Evolutionary conservation across 208 protist genomes (phyloP), one percentile per base, ranked within the genome.

Genomic region (Leishmania aethiopica): DNA sequence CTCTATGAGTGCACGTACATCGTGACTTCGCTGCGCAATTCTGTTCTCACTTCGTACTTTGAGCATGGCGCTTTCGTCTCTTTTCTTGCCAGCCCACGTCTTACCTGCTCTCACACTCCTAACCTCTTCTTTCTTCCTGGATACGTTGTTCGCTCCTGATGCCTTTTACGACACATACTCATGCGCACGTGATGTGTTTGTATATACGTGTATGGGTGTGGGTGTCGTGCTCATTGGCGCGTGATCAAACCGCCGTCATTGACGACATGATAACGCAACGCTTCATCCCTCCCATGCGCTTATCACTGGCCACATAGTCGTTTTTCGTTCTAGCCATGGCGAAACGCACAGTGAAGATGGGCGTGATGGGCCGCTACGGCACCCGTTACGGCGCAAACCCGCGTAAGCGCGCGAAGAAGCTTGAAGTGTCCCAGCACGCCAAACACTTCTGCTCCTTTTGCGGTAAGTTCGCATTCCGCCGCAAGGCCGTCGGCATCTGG

Each of bases 311-410:
- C 6, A 15, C 28, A 45, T n/a, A 77, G 73, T 28, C 73, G 32
- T 77, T 77, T 62, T 32, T 59, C 53, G 51, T 42, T 77, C 7
- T 37, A 66, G 86, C 71, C 67, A 98, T 98, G 99, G 89, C 97
- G 77, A 99, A 99, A 90, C 98, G 98, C 81, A 99, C 99, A 37
- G 98, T 99, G 78, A 99, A 99, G 97, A 99, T 99, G 93, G 99
- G 99, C 85, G 97, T 99, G 86, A 98, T 99, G 91, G 99, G 99
- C 80, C 99, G 99, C 95, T 99, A 99, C 92, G 99, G 98, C 86
- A 98, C 98, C 87, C 97, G 99, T 88, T 99, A 99, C 92, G 99
- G 99, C 98, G 93, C 99, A 82, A 99, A 99, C 86, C 96, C 99
- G 45, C 93, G 99, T 92, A 99, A 99, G 92, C 98, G 98, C 82